Conservation (phyloP, 2,329 filamentous ascomycete genomes). For the Elsinoe necatrix region DNA sequence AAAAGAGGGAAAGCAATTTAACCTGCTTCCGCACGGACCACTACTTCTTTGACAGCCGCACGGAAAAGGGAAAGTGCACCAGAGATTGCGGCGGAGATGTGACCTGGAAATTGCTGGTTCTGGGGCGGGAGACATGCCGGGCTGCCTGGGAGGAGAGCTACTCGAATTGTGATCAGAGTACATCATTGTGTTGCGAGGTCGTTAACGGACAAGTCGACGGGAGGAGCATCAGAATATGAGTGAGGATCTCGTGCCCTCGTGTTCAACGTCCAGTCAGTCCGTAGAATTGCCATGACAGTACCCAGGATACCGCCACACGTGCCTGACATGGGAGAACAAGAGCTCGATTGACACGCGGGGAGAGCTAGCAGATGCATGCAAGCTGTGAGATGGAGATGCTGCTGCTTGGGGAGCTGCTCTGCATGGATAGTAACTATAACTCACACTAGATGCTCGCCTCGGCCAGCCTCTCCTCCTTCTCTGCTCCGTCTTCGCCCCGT, state of each 20-base stretch:
- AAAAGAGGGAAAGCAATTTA: slow-evolving; percentile 1
- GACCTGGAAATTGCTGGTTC: background rate
- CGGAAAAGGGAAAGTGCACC: background rate
- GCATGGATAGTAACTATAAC: no score
- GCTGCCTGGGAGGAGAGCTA: background rate
- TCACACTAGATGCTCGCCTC: background rate
- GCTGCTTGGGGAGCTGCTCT: background rate
- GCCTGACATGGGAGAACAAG: background rate
- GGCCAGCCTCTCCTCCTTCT: background rate
- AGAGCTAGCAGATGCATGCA: background rate
- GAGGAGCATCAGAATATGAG: no score
- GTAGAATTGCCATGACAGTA: background rate
- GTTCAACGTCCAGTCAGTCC: background rate
- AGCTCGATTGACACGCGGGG: background rate
- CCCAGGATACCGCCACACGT: background rate
- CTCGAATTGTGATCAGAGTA: background rate
- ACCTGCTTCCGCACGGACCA: background rate
- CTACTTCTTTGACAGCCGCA: background rate
- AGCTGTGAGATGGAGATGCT: background rate
- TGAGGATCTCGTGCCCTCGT: background rate
- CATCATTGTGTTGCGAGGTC: no score
- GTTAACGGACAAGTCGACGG: no score
- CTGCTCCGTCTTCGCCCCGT: background rate
- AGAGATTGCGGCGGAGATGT: slow-evolving; percentile 7
- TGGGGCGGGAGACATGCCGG: background rate